phyloP scores from a whole-genome alignment of 371 early-diverging fungal genomes.

The Lichtheimia ornata region DNA sequence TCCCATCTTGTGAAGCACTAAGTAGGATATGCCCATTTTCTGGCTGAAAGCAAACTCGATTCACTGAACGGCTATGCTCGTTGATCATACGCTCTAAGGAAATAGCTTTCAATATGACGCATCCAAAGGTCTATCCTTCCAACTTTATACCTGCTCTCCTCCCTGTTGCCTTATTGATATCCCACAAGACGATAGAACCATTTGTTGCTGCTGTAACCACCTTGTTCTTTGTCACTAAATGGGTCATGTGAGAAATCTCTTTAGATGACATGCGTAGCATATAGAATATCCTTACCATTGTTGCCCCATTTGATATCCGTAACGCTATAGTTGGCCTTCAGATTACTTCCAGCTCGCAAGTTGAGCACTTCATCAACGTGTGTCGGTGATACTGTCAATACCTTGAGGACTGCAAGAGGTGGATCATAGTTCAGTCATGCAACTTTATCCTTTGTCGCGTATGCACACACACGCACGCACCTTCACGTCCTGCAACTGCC shows the following conservation, averaged over 20 bases:
- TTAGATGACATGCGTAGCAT: background rate
- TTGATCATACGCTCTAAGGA: conserved; percentile 65
- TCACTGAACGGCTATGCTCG: conserved; percentile 82
- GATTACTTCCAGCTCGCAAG: conserved; percentile 66
- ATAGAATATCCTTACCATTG: conserved; percentile 34
- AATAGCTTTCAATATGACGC: no score
- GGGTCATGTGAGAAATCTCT: background rate
- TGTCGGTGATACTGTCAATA: conserved; percentile 57
- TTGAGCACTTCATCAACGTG: conserved; percentile 67
- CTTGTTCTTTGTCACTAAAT: conserved; percentile 50
- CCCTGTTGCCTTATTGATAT: conserved; percentile 55
- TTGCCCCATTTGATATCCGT: conserved; percentile 89
- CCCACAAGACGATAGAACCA: conserved; percentile 78
- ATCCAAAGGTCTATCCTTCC: background rate
- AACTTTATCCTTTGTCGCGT: no score
- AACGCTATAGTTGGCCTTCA: conserved; percentile 65
- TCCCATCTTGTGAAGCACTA: conserved; percentile 84
- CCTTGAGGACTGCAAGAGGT: conserved; percentile 61
- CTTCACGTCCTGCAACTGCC: conserved; percentile 77
- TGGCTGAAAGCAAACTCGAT: conserved; percentile 78
- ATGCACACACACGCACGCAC: conserved; percentile 39
- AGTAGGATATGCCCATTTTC: conserved; percentile 67
- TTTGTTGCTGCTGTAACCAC: conserved; percentile 81
- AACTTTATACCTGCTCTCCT: conserved; percentile 38
- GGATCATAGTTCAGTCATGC: background rate